phyloP scores from a whole-genome alignment of 441 rosid genomes.

The Pelargonium cotyledonis region DNA sequence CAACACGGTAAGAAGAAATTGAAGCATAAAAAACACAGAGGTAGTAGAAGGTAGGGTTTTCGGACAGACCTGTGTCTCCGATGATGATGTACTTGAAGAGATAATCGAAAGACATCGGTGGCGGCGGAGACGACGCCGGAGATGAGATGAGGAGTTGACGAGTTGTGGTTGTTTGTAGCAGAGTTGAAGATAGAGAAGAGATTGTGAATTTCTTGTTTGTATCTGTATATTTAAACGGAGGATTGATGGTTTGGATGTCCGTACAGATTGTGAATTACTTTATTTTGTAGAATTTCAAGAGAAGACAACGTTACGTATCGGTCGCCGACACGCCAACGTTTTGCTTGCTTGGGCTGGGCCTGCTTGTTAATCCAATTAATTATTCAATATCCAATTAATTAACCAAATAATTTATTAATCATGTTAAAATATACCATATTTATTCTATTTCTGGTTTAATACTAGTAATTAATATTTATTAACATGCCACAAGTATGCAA shows the following conservation, averaged over 20 bases:
- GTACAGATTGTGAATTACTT: not conserved
- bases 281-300: not conserved
- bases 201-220: not conserved
- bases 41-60: not conserved
- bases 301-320: not conserved
- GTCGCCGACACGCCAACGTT: constrained; percentile 4
- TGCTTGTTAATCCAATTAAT: too few species aligned
- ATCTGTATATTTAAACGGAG: too few species aligned
- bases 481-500: too few species aligned
- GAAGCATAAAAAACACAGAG: not conserved
- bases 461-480: too few species aligned
- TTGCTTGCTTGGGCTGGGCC: not conserved
- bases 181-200: not conserved
- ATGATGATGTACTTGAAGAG: constrained; percentile 83
- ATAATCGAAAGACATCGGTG: constrained; percentile 64
- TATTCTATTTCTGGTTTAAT: too few species aligned
- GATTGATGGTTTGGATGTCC: too few species aligned
- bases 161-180: too few species aligned
- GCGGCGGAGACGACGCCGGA: not conserved
- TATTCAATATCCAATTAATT: too few species aligned
- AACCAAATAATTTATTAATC: too few species aligned
- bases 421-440: too few species aligned
- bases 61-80: constrained; percentile 57
- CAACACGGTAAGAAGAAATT: not conserved
- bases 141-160: not conserved